A percentile compares a stretch with the other conserved stretches of the same genome.
Conservation (phyloP, 164 flowering plant species). For the Saururus chinensis region DNA sequence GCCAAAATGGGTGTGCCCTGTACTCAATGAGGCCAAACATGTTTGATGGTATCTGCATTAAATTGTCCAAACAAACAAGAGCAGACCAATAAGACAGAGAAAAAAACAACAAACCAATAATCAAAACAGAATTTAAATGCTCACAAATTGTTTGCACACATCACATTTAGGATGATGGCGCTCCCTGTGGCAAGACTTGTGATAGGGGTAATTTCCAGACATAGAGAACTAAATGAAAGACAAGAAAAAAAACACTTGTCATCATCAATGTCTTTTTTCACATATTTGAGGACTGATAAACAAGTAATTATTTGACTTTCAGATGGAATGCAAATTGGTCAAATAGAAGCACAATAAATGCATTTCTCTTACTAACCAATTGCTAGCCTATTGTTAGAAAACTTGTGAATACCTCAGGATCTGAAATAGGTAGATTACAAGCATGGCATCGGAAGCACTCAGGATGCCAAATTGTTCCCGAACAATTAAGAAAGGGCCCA, state of each 20-base stretch:
- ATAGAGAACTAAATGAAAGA: conserved; percentile 62
- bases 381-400: not conserved
- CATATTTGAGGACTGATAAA: not conserved
- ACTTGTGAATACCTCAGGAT: conserved; percentile 59
- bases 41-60: conserved; percentile 77
- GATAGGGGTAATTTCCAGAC: conserved; percentile 70
- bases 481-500: conserved; percentile 86
- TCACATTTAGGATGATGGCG: conserved; percentile 92
- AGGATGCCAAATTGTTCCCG: conserved; percentile 93
- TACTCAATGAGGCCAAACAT: conserved; percentile 80
- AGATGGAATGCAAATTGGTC: not conserved
- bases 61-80: not conserved
- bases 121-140: conserved; percentile 15
- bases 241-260: not conserved
- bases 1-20: conserved; percentile 93
- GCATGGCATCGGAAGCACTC: conserved; percentile 90
- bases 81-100: not conserved
- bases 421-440: conserved; percentile 77
- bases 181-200: conserved; percentile 88
- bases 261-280: not conserved
- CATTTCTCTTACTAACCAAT: no score
- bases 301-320: not conserved
- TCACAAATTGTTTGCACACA: conserved; percentile 80
- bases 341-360: no score
- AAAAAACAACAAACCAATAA: not conserved